Evolutionary conservation across 495 filamentous ascomycete species (phyloP), one percentile per base, ranked within the genome.

Genomic region (Neurospora pannonica): DNA sequence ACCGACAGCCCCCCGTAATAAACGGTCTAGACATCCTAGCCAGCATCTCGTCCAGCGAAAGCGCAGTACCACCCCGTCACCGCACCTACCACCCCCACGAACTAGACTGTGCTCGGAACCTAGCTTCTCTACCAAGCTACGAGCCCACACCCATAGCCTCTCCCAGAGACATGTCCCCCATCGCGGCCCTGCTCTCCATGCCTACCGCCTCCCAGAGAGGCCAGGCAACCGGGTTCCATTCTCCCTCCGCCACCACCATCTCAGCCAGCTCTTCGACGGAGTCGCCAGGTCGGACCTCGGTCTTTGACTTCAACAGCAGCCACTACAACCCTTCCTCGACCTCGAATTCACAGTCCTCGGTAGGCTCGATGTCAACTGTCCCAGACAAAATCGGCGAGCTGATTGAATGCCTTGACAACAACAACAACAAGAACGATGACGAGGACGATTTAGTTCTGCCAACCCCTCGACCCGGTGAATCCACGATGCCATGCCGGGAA

Each of bases 401-500:
- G 2, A 67, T 34, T 4, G 15, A 19, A 3, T 67, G 54, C 13
- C 54, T 67, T 0, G 54, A 67, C 5, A 24, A 43, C n/a, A 39
- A 34, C 9, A 10, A 42, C 9, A 34, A 34, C 9, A 10, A 42
- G 6, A 34, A 75, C 11, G 40, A 77, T 11, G 60, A 62, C 0
- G 54, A 70, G 19, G 67, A 72, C 40, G 75, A 77, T 36, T 71
- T 71, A 17, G 70, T 72, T 17, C 69, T 79, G 2, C 79, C 79
- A 0, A 38, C 76, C 0, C 74, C 79, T 9, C 39, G 34, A 17
- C 71, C 70, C 0, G 79, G 76, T 28, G 79, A 81, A 70, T 81
- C 79, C 10, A 81, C 79, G 1, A 81, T 81, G 6, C 43, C 73
- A 6, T 81, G 79, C 43, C 75, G 78, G 9, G 78, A 79, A 0